A percentile compares a stretch with the other conserved stretches of the same genome.
These are phyloP conservation scores for Daldinia decipiens DNA, from an alignment of 495 filamentous ascomycete species.

Conservation along the genomic window DNA sequence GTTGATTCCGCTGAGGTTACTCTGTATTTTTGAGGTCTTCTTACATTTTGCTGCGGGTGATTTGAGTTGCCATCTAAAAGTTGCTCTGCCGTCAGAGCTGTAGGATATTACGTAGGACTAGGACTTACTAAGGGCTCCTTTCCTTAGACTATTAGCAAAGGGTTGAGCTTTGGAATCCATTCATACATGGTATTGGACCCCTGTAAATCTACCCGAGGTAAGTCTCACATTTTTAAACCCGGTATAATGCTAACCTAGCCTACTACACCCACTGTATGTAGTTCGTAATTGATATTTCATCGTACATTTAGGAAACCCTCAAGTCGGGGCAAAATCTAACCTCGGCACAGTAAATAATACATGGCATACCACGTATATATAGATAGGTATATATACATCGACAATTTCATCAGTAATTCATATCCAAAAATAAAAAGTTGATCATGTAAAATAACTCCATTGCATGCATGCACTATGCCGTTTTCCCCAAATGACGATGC, in stretches of 20 bases:
- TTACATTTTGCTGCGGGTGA: not conserved
- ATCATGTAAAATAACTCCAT: not conserved
- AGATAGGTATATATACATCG: not conserved
- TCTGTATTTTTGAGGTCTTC: not conserved
- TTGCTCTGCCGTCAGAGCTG: too few species aligned
- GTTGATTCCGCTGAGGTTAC: conserved; percentile 27
- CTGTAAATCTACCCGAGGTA: too few species aligned
- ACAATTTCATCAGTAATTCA: not conserved
- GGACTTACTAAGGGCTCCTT: too few species aligned
- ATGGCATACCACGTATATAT: not conserved
- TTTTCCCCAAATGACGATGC: not conserved
- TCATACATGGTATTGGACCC: too few species aligned
- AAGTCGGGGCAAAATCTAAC: not conserved
- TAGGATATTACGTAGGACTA: too few species aligned
- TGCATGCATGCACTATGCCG: not conserved
- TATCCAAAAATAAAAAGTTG: not conserved
- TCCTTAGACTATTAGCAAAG: too few species aligned
- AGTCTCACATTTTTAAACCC: too few species aligned
- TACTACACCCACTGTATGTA: too few species aligned
- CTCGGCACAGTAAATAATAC: not conserved
- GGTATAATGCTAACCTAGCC: too few species aligned
- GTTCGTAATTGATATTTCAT: too few species aligned
- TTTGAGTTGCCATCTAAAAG: not conserved
- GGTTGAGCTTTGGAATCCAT: too few species aligned
- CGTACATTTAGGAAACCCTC: too few species aligned